These are phyloP conservation scores for Zymoseptoria ardabiliae DNA, from an alignment of 2,329 filamentous ascomycete genomes.

Conservation along the genomic window DNA sequence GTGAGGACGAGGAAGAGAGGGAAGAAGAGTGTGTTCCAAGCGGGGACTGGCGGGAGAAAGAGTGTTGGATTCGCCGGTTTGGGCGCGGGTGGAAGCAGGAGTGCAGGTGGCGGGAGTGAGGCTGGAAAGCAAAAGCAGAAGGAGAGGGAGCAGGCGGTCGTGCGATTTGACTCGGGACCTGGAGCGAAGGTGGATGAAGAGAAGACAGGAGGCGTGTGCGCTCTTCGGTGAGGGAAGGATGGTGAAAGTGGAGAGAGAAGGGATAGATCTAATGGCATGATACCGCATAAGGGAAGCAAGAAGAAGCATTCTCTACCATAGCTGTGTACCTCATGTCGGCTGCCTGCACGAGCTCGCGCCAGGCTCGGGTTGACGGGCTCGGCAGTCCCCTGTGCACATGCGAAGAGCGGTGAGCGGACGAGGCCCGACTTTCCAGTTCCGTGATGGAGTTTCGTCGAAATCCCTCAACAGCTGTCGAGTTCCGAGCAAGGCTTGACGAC, in stretches of 20 bases:
- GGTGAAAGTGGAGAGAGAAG: background rate
- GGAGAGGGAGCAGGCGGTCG: background rate
- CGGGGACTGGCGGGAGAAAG: background rate
- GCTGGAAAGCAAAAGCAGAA: background rate
- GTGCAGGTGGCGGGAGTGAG: background rate
- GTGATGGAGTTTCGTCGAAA: too few species aligned
- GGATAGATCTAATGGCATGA: background rate
- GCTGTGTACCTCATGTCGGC: too few species aligned
- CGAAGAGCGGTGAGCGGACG: background rate
- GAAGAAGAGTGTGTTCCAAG: slow-evolving; percentile 25
- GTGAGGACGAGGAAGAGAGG: slow-evolving; percentile 54
- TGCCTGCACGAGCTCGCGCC: too few species aligned
- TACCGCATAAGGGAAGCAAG: background rate
- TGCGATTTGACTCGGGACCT: background rate
- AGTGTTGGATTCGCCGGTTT: background rate
- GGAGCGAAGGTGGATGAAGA: background rate
- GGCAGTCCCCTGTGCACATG: background rate
- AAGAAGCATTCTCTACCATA: background rate
- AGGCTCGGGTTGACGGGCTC: background rate
- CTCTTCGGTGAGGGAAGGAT: background rate
- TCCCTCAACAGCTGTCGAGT: too few species aligned
- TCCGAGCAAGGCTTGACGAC: too few species aligned
- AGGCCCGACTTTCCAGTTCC: background rate
- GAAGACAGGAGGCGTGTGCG: background rate
- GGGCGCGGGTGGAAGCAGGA: background rate